Conservation (phyloP, 495 filamentous ascomycete genomes). For the Aspergillus conjunctus region DNA sequence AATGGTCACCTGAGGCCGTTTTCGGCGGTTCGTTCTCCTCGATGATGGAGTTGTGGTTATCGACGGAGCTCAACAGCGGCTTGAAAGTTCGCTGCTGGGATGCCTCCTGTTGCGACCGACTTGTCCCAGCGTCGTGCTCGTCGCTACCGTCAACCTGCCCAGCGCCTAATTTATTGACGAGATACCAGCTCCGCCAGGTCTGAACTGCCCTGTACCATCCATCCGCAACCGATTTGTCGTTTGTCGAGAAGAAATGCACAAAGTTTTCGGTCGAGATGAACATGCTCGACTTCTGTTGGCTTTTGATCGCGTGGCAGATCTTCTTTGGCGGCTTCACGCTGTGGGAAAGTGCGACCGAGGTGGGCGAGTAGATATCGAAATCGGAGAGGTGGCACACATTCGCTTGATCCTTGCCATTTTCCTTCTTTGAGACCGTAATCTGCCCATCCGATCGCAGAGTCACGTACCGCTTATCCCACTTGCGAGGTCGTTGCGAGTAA, state of each 20-base stretch:
- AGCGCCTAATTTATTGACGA: slow-evolving; percentile 66
- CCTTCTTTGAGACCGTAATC: slow-evolving; percentile 72
- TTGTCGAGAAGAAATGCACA: slow-evolving; percentile 87
- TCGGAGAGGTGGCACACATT: slow-evolving; percentile 88
- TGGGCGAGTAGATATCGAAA: slow-evolving; percentile 87
- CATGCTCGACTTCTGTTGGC: slow-evolving; percentile 85
- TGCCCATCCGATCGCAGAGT: slow-evolving; percentile 76
- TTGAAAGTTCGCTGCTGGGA: slow-evolving; percentile 46
- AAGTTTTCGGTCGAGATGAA: slow-evolving; percentile 83
- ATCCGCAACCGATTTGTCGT: slow-evolving; percentile 64
- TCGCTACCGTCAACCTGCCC: slow-evolving; percentile 40
- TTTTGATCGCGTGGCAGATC: slow-evolving; percentile 86
- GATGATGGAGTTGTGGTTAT: slow-evolving; percentile 30
- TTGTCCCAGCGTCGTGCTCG: slow-evolving; percentile 20
- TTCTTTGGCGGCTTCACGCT: slow-evolving; percentile 73
- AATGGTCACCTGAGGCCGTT: slow-evolving; percentile 10
- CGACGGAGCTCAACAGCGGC: slow-evolving; percentile 56
- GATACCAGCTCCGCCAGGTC: slow-evolving; percentile 86
- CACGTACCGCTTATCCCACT: slow-evolving; percentile 86
- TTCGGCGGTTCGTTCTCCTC: slow-evolving; percentile 11
- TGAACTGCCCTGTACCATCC: slow-evolving; percentile 72
- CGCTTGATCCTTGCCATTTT: slow-evolving; percentile 53
- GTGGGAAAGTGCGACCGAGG: slow-evolving; percentile 61
- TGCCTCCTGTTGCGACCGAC: slow-evolving; percentile 16
- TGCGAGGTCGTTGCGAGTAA: slow-evolving; percentile 75